phyloP scores from a whole-genome alignment of 1,139 yeast species.

The Geotrichum histeridarum region DNA sequence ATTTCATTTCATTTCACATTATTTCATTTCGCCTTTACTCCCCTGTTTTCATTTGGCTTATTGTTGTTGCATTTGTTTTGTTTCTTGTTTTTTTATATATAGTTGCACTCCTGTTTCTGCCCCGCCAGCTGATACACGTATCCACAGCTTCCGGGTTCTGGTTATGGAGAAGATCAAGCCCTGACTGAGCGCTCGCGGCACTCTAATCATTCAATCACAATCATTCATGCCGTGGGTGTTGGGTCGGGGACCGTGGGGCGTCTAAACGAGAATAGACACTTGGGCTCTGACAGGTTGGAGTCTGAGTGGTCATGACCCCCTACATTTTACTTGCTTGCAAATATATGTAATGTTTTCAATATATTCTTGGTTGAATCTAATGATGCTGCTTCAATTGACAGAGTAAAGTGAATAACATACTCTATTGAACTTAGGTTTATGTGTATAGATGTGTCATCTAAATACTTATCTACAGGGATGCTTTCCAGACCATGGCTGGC shows the following conservation, averaged over 20 bases:
- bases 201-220: slow-evolving; percentile 9
- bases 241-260: slow-evolving; percentile 13
- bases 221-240: slow-evolving; percentile 5
- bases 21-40: not conserved
- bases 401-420: too few species aligned
- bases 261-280: slow-evolving; percentile 12
- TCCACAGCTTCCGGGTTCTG: slow-evolving; percentile 16
- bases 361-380: too few species aligned
- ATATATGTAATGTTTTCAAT: too few species aligned
- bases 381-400: too few species aligned
- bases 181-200: not conserved
- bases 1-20: too few species aligned
- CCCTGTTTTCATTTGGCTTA: not conserved
- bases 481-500: too few species aligned
- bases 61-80: not conserved
- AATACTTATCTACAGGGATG: too few species aligned
- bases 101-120: slow-evolving; percentile 14
- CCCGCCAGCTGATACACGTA: slow-evolving; percentile 1
- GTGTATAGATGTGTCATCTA: too few species aligned
- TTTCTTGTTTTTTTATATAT: not conserved
- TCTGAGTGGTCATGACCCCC: slow-evolving; percentile 13
- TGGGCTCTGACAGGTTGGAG: slow-evolving; percentile 8
- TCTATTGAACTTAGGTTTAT: too few species aligned
- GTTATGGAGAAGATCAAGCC: slow-evolving; percentile 12
- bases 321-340: slow-evolving; percentile 1